Evolutionary conservation across 2,329 filamentous ascomycete genomes (phyloP).

Genomic region (Colletotrichum brevisporum): DNA sequence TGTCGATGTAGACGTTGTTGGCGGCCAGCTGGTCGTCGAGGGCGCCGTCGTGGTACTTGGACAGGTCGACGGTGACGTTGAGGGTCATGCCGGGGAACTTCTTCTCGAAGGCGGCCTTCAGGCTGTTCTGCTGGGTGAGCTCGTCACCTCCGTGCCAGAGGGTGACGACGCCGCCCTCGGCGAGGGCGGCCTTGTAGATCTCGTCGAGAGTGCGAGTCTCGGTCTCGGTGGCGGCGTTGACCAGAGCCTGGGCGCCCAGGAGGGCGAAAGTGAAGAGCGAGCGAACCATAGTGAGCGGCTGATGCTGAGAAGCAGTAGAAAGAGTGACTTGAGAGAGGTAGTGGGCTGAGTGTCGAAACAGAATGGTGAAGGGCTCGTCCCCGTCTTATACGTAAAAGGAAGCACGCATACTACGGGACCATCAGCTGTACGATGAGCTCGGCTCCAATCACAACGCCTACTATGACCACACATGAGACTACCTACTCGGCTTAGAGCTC

Average conservation of each 20-base stretch:
- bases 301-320: neutral
- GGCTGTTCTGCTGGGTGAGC: constrained; percentile 51
- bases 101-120: constrained; percentile 60
- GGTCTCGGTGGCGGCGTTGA: constrained; percentile 42
- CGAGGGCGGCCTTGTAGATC: constrained; percentile 63
- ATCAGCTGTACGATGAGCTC: neutral
- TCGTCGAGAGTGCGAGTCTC: constrained; percentile 64
- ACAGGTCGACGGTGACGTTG: constrained; percentile 68
- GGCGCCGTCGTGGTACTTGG: constrained; percentile 66
- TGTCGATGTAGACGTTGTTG: constrained; percentile 59
- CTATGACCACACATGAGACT: too few species aligned
- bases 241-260: constrained; percentile 15
- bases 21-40: constrained; percentile 61
- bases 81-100: constrained; percentile 65
- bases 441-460: neutral
- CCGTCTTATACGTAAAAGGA: neutral
- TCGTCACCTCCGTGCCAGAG: constrained; percentile 66
- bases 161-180: constrained; percentile 61
- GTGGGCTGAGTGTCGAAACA: neutral
- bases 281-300: constrained; percentile 28
- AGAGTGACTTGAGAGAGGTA: neutral
- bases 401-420: neutral
- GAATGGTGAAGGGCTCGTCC: neutral
- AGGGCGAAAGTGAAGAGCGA: constrained; percentile 30
- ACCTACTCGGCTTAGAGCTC: too few species aligned